Evolutionary conservation across 2,329 filamentous ascomycete species (phyloP), one percentile per base, ranked within the genome.

Genomic region (Fusarium secorum): DNA sequence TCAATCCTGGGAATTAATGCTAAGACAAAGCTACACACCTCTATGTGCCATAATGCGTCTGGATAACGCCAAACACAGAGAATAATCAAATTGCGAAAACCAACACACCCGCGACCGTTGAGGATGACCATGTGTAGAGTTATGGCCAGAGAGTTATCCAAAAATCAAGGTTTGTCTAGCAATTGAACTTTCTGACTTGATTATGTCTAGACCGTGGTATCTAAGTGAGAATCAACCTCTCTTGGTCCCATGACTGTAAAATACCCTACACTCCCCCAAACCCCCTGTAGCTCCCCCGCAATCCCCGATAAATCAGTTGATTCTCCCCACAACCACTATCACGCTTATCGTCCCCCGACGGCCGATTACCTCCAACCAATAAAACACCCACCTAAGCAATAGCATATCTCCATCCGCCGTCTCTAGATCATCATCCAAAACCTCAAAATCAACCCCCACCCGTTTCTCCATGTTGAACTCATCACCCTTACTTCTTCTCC

Each of bases 401-500:
- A 20, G 8, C 5, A 33, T 35, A 24, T 49, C 30, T 35, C 11
- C 11, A 24, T 49, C 46, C 46, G 46, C 46, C 46, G 46, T 35
- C 30, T 20, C 0, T 11, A 49, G 46, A 35, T 17, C n/a, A 33
- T 3, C 0, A 33, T 22, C 5, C 4, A 46, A 22, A 1, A 20
- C 30, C n/a, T 24, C 46, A 35, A 49, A 49, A 35, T 33, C 46
- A 8, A 24, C 4, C 3, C 4, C 18, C 8, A 24, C 11, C 30
- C 30, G n/a, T 6, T 49, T 49, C 22, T 24, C n/a, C 30, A 49
- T 49, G 46, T 49, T 11, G 11, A 20, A 7, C 4, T 48, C 26
- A 48, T 30, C 10, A 30, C 2, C 11, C 8, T 17, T 0, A 0
- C 0, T 13, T 30, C 11, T 32, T 9, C 15, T 33, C 1, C 1